These are phyloP conservation scores for Tanacetum coccineum DNA, from an alignment of 129 eudicot species.

Conservation along the genomic window DNA sequence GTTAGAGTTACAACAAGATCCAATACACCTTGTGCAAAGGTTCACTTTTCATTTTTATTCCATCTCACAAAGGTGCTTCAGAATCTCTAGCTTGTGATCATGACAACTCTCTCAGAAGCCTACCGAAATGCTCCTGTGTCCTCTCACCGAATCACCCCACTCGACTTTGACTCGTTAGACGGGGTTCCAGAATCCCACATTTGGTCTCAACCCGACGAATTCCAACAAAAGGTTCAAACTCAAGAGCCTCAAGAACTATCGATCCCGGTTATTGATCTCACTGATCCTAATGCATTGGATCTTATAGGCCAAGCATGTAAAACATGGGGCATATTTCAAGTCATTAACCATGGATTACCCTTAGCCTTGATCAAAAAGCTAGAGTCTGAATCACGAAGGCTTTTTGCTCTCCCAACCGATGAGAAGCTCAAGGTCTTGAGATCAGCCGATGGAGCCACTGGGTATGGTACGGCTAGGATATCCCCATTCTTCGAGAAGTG, in stretches of 20 bases:
- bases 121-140: slow-evolving; percentile 33
- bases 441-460: slow-evolving; percentile 42
- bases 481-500: slow-evolving; percentile 46
- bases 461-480: slow-evolving; percentile 59
- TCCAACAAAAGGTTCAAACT: neutral
- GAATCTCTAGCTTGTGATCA: no score
- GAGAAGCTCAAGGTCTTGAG: slow-evolving; percentile 54
- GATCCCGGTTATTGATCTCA: slow-evolving; percentile 46
- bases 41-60: no score
- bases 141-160: slow-evolving; percentile 38
- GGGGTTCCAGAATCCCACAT: slow-evolving; percentile 51
- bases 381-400: slow-evolving; percentile 40
- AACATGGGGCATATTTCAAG: slow-evolving; percentile 62
- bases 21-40: no score
- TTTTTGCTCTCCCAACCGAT: slow-evolving; percentile 42
- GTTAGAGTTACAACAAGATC: no score
- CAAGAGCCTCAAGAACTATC: neutral
- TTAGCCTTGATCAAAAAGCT: slow-evolving; percentile 28
- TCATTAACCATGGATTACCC: slow-evolving; percentile 55
- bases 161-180: slow-evolving; percentile 45
- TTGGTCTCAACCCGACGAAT: slow-evolving; percentile 35
- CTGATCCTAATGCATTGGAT: slow-evolving; percentile 33
- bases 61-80: no score
- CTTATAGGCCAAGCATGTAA: slow-evolving; percentile 41
- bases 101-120: slow-evolving; percentile 42